These are phyloP conservation scores for Penicillium maclennaniae DNA, from an alignment of 495 filamentous ascomycete genomes.

Conservation along the genomic window DNA sequence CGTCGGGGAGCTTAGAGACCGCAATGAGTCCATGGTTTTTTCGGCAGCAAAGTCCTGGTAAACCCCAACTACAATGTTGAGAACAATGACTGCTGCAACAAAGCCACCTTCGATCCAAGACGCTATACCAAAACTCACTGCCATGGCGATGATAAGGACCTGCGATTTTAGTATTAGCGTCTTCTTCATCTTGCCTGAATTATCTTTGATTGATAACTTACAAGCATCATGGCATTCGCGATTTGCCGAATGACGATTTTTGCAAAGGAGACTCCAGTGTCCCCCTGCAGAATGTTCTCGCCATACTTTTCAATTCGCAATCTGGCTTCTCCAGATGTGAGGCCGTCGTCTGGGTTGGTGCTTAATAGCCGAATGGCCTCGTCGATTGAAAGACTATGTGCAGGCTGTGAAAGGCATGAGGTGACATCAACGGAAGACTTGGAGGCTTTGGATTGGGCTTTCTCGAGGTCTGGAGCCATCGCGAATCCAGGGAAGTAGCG, in stretches of 20 bases:
- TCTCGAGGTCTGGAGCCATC: slow-evolving; percentile 43
- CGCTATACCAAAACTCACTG: slow-evolving; percentile 62
- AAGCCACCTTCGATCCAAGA: slow-evolving; percentile 72
- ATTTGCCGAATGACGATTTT: slow-evolving; percentile 60
- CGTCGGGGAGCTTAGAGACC: slow-evolving; percentile 59
- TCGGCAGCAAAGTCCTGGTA: slow-evolving; percentile 69
- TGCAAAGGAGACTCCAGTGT: slow-evolving; percentile 51
- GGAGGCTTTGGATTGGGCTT: slow-evolving; percentile 38
- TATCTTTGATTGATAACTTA: slow-evolving; percentile 15
- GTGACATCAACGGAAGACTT: slow-evolving; percentile 4
- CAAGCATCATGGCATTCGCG: slow-evolving; percentile 66
- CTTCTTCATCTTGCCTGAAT: neutral
- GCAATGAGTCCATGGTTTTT: slow-evolving; percentile 72
- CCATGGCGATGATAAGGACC: slow-evolving; percentile 68
- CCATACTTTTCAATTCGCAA: slow-evolving; percentile 54
- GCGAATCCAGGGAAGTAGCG: slow-evolving; percentile 1
- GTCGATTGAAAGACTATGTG: slow-evolving; percentile 57
- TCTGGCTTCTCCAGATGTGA: slow-evolving; percentile 53
- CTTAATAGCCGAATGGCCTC: slow-evolving; percentile 55
- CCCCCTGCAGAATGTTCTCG: slow-evolving; percentile 58
- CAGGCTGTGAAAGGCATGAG: slow-evolving; percentile 50
- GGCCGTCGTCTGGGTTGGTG: slow-evolving; percentile 58
- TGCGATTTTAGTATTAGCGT: slow-evolving; percentile 19
- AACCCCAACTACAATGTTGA: slow-evolving; percentile 68
- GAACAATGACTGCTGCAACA: slow-evolving; percentile 58